Base-by-base conservation (phyloP, 208 protist genomes). In the Porcisia deanei region DNA sequence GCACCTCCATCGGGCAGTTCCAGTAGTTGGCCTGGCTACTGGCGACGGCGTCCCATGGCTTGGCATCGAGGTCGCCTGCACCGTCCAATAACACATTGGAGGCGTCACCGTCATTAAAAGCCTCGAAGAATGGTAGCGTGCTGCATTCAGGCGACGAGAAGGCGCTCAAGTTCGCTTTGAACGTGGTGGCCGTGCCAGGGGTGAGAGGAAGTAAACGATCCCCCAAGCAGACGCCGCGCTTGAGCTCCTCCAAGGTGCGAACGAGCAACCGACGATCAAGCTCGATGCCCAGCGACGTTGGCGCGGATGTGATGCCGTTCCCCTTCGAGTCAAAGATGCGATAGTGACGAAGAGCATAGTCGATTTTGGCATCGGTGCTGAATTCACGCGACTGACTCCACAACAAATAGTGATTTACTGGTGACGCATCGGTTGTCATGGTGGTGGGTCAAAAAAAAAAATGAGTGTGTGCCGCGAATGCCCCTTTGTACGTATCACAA, bases 1-100 rank as follows among this genome's bases (percentile, higher is more conserved):
- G 83, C 20, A 85, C 80, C 79, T 96, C 91, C 43, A 94, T 84
- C 45, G 91, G 91, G 89, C 91, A 94, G 70, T 75, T 89, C 92
- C 92, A 97, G 63, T 89, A 64, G 71, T 73, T 90, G 43, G 79
- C 73, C 61, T 87, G 80, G 78, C 72, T 77, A 55, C 72, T 74
- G 20, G 69, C 82, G 1, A 72, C 37, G 73, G 83, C 86, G 60
- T 97, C 91, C 93, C 93, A 97, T 69, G 86, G 85, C 59, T 79
- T 85, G 41, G 71, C 70, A 52, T 93, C 89, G 20, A 85, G 75
- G 71, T 86, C 83, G 61, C 89, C 77, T 22, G 76, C 66, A 47
- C 85, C 83, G 22, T 88, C 85, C 12, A 85, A 61, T 41, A 80
- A 67, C 18, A 74, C 39, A 16, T 73, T 81, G 8, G 75, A 82